phyloP scores from a whole-genome alignment of 2,329 filamentous ascomycete species.

The Penicillium rolfsii region DNA sequence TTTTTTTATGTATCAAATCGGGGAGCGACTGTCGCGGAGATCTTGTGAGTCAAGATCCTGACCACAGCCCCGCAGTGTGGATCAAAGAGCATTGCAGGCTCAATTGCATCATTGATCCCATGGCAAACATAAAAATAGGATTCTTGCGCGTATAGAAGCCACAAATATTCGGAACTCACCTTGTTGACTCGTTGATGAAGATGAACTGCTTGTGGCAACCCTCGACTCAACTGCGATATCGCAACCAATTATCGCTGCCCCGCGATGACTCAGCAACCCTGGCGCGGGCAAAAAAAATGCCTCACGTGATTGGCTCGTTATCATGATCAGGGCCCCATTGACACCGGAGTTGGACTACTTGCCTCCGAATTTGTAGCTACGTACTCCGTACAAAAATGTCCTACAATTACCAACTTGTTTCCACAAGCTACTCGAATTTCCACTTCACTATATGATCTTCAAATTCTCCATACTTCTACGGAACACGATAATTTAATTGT shows the following conservation, averaged over 20 bases:
- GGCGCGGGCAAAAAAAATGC: conserved; percentile 1
- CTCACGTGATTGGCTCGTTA: conserved; percentile 18
- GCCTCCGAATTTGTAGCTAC: conserved; percentile 6
- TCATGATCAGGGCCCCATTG: not conserved
- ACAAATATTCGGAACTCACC: conserved; percentile 16
- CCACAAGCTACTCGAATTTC: no score
- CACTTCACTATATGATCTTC: not conserved
- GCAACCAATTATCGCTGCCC: conserved; percentile 19
- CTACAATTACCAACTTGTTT: not conserved
- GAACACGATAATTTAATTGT: not conserved
- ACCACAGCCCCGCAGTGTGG: conserved; percentile 23
- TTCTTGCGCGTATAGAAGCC: not conserved
- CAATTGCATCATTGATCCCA: conserved; percentile 9
- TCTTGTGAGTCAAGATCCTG: conserved; percentile 24
- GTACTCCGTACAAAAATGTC: not conserved
- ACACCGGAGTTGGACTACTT: conserved; percentile 15
- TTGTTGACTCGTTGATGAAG: conserved; percentile 14
- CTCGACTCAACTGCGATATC: conserved; percentile 36
- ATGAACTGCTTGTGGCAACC: conserved; percentile 14
- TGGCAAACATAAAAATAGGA: not conserved
- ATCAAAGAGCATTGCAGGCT: conserved; percentile 8
- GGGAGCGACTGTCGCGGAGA: conserved; percentile 7
- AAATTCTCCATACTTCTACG: not conserved
- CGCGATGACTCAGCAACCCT: conserved; percentile 24
- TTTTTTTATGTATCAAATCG: conserved; percentile 5